These are phyloP conservation scores for Cyclanthera cordifolia DNA, from an alignment of 306 rosid species.

Conservation along the genomic window DNA sequence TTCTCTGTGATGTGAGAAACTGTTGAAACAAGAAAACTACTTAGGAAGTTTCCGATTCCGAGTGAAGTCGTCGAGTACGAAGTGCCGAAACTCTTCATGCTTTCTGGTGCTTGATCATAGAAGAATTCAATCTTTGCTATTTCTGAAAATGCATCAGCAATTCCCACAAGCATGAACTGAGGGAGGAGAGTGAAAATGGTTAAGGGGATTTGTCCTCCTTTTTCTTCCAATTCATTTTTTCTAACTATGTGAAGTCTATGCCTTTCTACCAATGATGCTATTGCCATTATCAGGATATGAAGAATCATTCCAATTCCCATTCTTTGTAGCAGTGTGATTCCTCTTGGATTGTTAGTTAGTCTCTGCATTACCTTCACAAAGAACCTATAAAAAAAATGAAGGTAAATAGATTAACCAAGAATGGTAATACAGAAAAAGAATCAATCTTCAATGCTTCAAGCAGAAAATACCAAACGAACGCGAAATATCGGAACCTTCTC, in stretches of 20 bases:
- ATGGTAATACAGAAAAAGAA: too few species aligned
- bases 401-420: neutral
- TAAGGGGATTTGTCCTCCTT: conserved; percentile 49
- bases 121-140: conserved; percentile 79
- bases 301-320: conserved; percentile 67
- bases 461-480: too few species aligned
- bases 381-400: conserved; percentile 5
- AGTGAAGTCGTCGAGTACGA: conserved; percentile 56
- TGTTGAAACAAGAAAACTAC: conserved; percentile 68
- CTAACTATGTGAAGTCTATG: conserved; percentile 48
- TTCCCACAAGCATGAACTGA: conserved; percentile 66
- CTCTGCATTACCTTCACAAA: conserved; percentile 56
- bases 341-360: conserved; percentile 64
- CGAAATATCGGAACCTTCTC: too few species aligned
- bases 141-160: conserved; percentile 65
- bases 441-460: too few species aligned
- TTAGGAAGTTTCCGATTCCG: conserved; percentile 71
- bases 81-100: conserved; percentile 71
- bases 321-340: conserved; percentile 76
- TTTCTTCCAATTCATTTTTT: conserved; percentile 22
- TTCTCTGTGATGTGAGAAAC: conserved; percentile 43
- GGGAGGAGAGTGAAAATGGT: conserved; percentile 68
- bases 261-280: conserved; percentile 56
- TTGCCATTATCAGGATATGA: conserved; percentile 46
- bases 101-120: conserved; percentile 84